These are phyloP conservation scores for Leucocoprinus leucothites DNA, from an alignment of 768 basidiomycete genomes.

Conservation along the genomic window DNA sequence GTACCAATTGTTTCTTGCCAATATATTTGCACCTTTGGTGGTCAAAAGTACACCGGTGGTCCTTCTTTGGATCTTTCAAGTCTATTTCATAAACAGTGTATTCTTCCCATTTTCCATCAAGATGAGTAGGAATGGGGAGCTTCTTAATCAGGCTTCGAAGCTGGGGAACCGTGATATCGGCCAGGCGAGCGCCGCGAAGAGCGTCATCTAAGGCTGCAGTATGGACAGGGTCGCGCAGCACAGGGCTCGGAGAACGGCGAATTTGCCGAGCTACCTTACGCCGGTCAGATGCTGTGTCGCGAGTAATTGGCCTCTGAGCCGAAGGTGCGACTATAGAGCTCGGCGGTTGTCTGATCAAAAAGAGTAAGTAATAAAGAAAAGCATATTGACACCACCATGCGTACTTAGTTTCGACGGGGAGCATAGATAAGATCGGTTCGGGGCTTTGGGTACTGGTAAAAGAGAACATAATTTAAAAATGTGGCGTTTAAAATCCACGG, in stretches of 20 bases:
- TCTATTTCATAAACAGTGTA: conserved; percentile 9
- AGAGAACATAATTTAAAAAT: background rate
- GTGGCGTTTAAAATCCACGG: background rate
- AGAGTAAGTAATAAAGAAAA: background rate
- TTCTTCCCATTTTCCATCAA: conserved; percentile 11
- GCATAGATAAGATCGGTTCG: background rate
- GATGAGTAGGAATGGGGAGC: background rate
- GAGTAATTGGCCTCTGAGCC: background rate
- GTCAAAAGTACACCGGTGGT: conserved; percentile 6
- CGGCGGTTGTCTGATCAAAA: background rate
- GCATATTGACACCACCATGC: background rate
- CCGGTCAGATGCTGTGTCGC: background rate
- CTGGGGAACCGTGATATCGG: background rate
- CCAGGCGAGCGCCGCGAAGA: background rate
- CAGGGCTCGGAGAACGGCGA: conserved; percentile 3
- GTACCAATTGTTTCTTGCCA: conserved; percentile 55
- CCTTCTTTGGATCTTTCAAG: conserved; percentile 3
- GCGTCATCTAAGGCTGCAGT: background rate
- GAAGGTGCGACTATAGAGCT: background rate
- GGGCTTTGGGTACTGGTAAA: background rate
- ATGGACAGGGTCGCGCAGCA: background rate
- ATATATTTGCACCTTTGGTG: conserved; percentile 15
- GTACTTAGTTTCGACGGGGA: background rate
- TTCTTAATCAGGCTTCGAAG: background rate
- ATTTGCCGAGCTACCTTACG: background rate